Conservation (phyloP, 345 rosid species). For the Citrus reticulata region DNA sequence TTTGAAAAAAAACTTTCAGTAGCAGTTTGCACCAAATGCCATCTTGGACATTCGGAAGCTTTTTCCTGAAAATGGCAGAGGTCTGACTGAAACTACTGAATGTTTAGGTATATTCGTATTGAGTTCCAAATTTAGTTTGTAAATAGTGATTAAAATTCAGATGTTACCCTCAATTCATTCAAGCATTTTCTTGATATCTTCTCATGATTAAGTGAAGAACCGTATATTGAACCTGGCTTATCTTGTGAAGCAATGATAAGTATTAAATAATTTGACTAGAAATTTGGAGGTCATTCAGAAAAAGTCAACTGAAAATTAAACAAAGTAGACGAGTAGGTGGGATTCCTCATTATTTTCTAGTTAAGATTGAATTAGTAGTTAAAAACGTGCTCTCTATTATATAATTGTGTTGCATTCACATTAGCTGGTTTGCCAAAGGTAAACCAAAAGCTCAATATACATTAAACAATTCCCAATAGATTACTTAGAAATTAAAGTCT, state of each 20-base stretch:
- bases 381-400: background rate
- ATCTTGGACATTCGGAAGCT: background rate
- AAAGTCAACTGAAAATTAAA: constrained; percentile 8
- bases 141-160: background rate
- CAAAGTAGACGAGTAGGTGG: background rate
- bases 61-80: background rate
- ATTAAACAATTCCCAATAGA: background rate
- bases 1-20: background rate
- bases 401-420: constrained; percentile 5
- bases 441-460: constrained; percentile 10
- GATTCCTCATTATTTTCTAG: background rate
- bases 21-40: background rate
- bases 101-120: background rate
- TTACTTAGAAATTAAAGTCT: constrained; percentile 4
- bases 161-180: background rate
- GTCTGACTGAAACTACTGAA: too few relatives aligned
- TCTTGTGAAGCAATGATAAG: background rate
- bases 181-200: background rate
- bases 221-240: background rate
- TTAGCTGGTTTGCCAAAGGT: constrained; percentile 14
- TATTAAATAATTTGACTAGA: background rate
- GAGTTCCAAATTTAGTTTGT: background rate
- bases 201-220: background rate
- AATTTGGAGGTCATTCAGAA: background rate
- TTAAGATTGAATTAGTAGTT: constrained; percentile 1